Evolutionary conservation across 2,329 filamentous ascomycete genomes (phyloP).

Genomic region (Ophiostoma perfectum): DNA sequence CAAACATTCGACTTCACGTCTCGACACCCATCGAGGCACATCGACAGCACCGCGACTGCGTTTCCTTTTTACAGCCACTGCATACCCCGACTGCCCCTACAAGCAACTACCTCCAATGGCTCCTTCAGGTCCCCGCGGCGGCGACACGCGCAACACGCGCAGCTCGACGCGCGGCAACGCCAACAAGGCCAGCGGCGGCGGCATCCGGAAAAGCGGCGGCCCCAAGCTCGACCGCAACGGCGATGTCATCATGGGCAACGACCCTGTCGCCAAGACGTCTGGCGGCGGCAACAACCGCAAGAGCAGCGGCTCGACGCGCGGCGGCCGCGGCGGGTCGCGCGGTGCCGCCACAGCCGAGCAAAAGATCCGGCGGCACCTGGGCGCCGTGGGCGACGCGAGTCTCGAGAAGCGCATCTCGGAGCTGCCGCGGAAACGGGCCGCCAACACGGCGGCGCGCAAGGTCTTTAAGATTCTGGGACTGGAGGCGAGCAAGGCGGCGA

Average conservation of each 20-base stretch:
- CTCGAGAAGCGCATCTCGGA: slow-evolving; percentile 28
- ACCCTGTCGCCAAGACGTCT: slow-evolving; percentile 19
- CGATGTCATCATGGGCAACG: slow-evolving; percentile 53
- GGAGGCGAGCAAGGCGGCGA: slow-evolving; percentile 61
- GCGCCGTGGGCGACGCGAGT: slow-evolving; percentile 30
- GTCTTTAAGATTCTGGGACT: slow-evolving; percentile 55
- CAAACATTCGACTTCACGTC: not conserved
- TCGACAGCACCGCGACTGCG: not conserved
- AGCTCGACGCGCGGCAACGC: slow-evolving; percentile 21
- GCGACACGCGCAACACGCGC: slow-evolving; percentile 25
- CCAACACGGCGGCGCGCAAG: slow-evolving; percentile 31
- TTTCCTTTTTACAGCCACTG: no score
- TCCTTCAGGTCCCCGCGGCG: slow-evolving; percentile 30
- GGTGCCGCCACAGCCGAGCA: slow-evolving; percentile 19
- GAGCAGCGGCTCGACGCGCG: slow-evolving; percentile 12
- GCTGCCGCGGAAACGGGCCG: slow-evolving; percentile 25
- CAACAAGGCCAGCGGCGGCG: slow-evolving; percentile 30
- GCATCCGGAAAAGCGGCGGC: slow-evolving; percentile 46
- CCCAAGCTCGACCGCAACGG: slow-evolving; percentile 49
- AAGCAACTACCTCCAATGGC: slow-evolving; percentile 28
- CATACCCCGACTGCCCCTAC: not conserved
- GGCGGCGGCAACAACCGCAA: slow-evolving; percentile 19
- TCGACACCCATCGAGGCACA: not conserved
- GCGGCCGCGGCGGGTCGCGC: slow-evolving; percentile 20
- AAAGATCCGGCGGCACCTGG: slow-evolving; percentile 31